phyloP scores from a whole-genome alignment of 2,329 filamentous ascomycete genomes.

The Hymenoscyphus repandus region DNA sequence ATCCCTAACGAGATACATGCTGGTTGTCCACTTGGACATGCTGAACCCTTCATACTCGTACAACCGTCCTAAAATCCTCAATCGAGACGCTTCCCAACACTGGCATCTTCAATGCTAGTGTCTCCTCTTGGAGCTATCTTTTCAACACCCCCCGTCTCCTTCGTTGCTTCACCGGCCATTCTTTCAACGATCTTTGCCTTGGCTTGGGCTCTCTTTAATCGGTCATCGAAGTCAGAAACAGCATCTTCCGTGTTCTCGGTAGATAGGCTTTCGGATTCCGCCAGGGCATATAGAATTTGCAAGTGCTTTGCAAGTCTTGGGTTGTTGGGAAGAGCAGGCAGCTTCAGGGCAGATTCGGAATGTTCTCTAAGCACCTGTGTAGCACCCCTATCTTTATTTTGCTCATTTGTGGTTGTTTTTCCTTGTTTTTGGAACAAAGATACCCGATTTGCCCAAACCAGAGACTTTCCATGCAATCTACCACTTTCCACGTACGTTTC shows the following conservation, averaged over 20 bases:
- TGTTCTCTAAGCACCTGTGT: not conserved
- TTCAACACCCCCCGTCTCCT: conserved; percentile 4
- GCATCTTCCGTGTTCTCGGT: conserved; percentile 83
- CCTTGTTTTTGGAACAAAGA: conserved; percentile 24
- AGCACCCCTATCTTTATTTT: not conserved
- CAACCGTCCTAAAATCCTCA: not conserved
- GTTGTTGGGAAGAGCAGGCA: conserved; percentile 48
- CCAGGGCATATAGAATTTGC: conserved; percentile 66
- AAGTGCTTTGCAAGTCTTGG: conserved; percentile 73
- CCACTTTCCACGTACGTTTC: conserved; percentile 86
- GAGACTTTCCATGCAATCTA: conserved; percentile 67
- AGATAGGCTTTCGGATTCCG: conserved; percentile 71
- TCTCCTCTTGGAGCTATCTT: conserved; percentile 22
- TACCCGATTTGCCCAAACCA: conserved; percentile 78
- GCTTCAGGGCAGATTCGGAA: conserved; percentile 9
- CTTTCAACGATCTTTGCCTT: conserved; percentile 84
- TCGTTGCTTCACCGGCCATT: conserved; percentile 45
- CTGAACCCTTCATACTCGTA: not conserved
- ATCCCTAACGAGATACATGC: too few species aligned
- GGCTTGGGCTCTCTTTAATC: conserved; percentile 73
- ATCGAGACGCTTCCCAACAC: conserved; percentile 30
- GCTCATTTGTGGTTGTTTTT: not conserved
- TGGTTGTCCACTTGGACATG: not conserved
- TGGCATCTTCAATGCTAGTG: conserved; percentile 44
- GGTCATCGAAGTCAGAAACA: conserved; percentile 87